These are phyloP conservation scores for Penicillium fuscoglaucum DNA, from an alignment of 2,329 filamentous ascomycete species.

Conservation along the genomic window DNA sequence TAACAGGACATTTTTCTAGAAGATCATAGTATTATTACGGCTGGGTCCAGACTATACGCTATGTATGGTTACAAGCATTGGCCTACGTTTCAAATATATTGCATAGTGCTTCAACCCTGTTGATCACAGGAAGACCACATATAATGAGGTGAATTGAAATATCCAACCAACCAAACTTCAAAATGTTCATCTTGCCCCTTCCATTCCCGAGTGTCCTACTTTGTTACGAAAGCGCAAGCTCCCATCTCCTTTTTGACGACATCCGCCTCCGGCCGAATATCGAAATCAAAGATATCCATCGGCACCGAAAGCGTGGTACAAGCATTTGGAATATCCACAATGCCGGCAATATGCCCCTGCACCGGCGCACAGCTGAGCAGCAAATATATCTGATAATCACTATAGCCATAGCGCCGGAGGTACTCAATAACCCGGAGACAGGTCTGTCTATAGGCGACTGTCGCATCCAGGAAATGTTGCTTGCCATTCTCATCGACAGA, in stretches of 20 bases:
- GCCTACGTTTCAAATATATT: background rate
- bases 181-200: background rate
- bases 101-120: background rate
- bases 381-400: slow-evolving; percentile 79
- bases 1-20: background rate
- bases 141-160: background rate
- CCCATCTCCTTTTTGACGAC: slow-evolving; percentile 68
- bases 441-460: slow-evolving; percentile 82
- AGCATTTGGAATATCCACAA: slow-evolving; percentile 88
- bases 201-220: slow-evolving; percentile 11
- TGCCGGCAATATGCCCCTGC: slow-evolving; percentile 83
- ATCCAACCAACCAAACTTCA: background rate
- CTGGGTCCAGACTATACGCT: background rate
- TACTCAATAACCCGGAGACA: slow-evolving; percentile 77
- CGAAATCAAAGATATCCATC: slow-evolving; percentile 94
- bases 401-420: slow-evolving; percentile 68
- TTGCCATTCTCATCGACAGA: slow-evolving; percentile 84
- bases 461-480: slow-evolving; percentile 85
- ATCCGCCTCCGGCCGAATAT: slow-evolving; percentile 69
- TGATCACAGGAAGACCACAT: background rate
- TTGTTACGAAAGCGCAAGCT: slow-evolving; percentile 63
- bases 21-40: background rate
- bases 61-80: background rate
- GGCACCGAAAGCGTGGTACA: slow-evolving; percentile 86
- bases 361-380: slow-evolving; percentile 82